Conservation (phyloP, 768 basidiomycete genomes). For the Leccinum sublutescens region DNA sequence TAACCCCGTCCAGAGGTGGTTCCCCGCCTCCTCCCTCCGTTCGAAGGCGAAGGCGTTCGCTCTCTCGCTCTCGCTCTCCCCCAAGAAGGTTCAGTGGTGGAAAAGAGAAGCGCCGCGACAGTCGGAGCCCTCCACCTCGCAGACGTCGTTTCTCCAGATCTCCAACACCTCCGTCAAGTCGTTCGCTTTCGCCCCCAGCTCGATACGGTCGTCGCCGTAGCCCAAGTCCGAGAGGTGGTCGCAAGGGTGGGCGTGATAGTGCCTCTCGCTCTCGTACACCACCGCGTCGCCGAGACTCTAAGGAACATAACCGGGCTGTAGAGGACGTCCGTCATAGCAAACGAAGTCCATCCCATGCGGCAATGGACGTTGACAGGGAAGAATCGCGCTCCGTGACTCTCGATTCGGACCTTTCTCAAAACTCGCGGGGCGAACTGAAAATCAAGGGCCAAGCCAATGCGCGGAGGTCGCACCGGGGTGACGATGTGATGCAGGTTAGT, state of each 20-base stretch:
- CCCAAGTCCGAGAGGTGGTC: slow-evolving; percentile 34
- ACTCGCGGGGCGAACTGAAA: slow-evolving; percentile 53
- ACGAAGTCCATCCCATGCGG: slow-evolving; percentile 26
- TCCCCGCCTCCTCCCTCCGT: slow-evolving; percentile 40
- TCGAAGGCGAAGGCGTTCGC: slow-evolving; percentile 38
- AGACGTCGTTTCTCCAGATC: slow-evolving; percentile 48
- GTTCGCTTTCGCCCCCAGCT: slow-evolving; percentile 31
- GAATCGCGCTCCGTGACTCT: slow-evolving; percentile 24
- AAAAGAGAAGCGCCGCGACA: slow-evolving; percentile 27
- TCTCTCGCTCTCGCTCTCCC: slow-evolving; percentile 31
- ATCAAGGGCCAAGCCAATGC: slow-evolving; percentile 71
- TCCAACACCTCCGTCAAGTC: slow-evolving; percentile 48
- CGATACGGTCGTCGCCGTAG: slow-evolving; percentile 49
- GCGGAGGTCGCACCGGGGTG: slow-evolving; percentile 56
- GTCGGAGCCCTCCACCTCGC: slow-evolving; percentile 33
- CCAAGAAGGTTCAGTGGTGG: slow-evolving; percentile 21
- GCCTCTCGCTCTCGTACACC: slow-evolving; percentile 38
- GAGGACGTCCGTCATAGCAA: slow-evolving; percentile 22
- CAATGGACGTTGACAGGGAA: slow-evolving; percentile 25
- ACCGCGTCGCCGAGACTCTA: slow-evolving; percentile 33
- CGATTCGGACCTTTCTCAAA: slow-evolving; percentile 32
- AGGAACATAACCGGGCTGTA: slow-evolving; percentile 21
- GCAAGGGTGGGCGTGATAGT: slow-evolving; percentile 28
- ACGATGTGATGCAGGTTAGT: slow-evolving; percentile 33
- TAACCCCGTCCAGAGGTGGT: slow-evolving; percentile 34